Conservation (phyloP, 2,329 filamentous ascomycete genomes). For the Apiospora kogelbergensis region DNA sequence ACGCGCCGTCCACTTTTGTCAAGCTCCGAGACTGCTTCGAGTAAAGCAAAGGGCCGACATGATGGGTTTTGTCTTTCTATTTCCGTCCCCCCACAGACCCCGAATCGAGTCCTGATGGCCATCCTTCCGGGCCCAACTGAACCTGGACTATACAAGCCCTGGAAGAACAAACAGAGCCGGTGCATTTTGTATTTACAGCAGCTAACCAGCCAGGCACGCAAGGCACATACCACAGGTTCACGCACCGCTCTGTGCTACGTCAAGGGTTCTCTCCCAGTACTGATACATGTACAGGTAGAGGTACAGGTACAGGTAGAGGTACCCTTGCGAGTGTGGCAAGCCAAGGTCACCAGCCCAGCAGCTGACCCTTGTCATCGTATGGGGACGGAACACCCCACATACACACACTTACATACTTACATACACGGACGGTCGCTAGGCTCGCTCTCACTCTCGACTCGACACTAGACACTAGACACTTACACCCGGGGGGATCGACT, state of each 20-base stretch:
- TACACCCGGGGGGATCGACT: not conserved
- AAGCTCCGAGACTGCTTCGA: not conserved
- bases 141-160: too few relatives aligned
- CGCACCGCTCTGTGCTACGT: not conserved
- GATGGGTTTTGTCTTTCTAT: not conserved
- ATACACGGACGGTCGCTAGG: not conserved
- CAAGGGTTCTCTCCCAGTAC: not conserved
- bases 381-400: not conserved
- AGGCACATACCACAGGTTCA: conserved; percentile 11
- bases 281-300: not conserved
- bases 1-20: not conserved
- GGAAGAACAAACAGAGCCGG: too few relatives aligned
- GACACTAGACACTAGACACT: not conserved
- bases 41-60: not conserved
- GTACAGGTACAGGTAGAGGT: not conserved
- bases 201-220: conserved; percentile 7
- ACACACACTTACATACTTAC: not conserved
- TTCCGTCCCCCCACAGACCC: not conserved
- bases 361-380: not conserved
- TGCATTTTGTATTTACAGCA: not conserved
- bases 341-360: not conserved
- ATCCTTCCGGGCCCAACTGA: not conserved
- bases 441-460: too few relatives aligned
- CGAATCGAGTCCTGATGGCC: not conserved
- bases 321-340: not conserved